Evolutionary conservation across 2,329 filamentous ascomycete genomes (phyloP), one percentile per base, ranked within the genome.

Genomic region (Aciculosporium take): DNA sequence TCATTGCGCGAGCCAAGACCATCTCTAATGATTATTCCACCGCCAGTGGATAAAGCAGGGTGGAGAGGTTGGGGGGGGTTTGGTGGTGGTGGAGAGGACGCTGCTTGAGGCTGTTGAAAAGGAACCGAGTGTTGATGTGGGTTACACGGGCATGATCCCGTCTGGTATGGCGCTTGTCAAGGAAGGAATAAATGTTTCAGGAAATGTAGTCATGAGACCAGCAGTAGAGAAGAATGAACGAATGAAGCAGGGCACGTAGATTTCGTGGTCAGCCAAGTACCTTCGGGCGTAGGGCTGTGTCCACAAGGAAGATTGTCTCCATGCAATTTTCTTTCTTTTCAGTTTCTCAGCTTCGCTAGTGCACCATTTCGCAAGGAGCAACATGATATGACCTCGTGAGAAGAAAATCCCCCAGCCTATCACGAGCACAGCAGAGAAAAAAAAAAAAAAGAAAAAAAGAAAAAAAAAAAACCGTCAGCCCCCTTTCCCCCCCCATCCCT

Each of bases 21-120:
- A 40, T 41, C 13, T 43, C 44, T 6, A 43, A 45, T 12, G 44
- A 45, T 24, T 43, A 35, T 36, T 45, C 40, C 28, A 34, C 40
- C 3, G 17, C 40, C 31, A 40, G 34, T 10, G 25, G 24, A 17
- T 40, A 5, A 35, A 30, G 3, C n/a, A 25, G 20, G 17, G n/a
- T n/a, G n/a, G n/a, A n/a, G n/a, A n/a, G n/a, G n/a, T n/a, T n/a
- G n/a, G n/a, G n/a, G n/a, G n/a, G n/a, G n/a, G n/a, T n/a, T n/a
- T n/a, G n/a, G n/a, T n/a, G n/a, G n/a, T n/a, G n/a, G n/a, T n/a
- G n/a, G n/a, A n/a, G n/a, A n/a, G n/a, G n/a, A n/a, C n/a, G n/a
- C n/a, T n/a, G n/a, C n/a, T n/a, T n/a, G n/a, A n/a, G n/a, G n/a
- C n/a, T n/a, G n/a, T n/a, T n/a, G n/a, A n/a, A n/a, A n/a, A n/a